phyloP scores from a whole-genome alignment of 768 basidiomycete genomes.

The Amylocystis lapponica region DNA sequence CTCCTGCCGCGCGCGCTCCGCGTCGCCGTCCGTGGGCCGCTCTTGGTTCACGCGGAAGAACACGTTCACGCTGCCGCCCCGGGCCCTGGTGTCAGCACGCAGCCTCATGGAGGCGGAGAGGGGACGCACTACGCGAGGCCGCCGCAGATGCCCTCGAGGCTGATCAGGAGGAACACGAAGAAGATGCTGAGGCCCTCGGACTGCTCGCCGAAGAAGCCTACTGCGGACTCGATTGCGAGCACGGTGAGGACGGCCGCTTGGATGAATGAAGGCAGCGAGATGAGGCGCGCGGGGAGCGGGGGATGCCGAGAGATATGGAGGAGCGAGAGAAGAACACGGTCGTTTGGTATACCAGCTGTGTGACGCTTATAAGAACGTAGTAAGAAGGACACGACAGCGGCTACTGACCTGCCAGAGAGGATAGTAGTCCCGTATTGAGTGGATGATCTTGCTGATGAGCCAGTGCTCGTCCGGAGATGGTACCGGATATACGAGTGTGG shows the following conservation, averaged over 20 bases:
- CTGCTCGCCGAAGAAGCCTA: slow-evolving; percentile 53
- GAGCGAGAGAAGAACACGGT: slow-evolving; percentile 94
- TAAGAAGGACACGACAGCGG: slow-evolving; percentile 14
- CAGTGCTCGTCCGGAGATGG: slow-evolving; percentile 56
- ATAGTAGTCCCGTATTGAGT: slow-evolving; percentile 87
- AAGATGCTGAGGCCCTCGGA: slow-evolving; percentile 43
- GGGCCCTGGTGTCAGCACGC: slow-evolving; percentile 2
- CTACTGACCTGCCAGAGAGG: slow-evolving; percentile 82
- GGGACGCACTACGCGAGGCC: slow-evolving; percentile 80
- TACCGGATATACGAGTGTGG: slow-evolving; percentile 84
- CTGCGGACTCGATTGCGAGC: slow-evolving; percentile 60
- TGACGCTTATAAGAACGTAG: slow-evolving; percentile 1
- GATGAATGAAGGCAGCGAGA: slow-evolving; percentile 70
- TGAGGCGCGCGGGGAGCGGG: slow-evolving; percentile 65
- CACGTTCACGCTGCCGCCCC: slow-evolving; percentile 58
- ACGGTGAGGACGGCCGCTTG: slow-evolving; percentile 64
- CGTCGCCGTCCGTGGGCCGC: slow-evolving; percentile 39
- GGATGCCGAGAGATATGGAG: slow-evolving; percentile 78
- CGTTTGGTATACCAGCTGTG: slow-evolving; percentile 77
- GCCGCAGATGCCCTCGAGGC: slow-evolving; percentile 88
- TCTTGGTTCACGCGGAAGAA: slow-evolving; percentile 83
- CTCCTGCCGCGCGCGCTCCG: slow-evolving; percentile 64
- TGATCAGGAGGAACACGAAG: slow-evolving; percentile 71
- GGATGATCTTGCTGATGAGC: slow-evolving; percentile 71
- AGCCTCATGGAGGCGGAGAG: slow-evolving; percentile 15